Evolutionary conservation across 2,329 filamentous ascomycete species (phyloP).

Genomic region (Juglanconis juglandina): DNA sequence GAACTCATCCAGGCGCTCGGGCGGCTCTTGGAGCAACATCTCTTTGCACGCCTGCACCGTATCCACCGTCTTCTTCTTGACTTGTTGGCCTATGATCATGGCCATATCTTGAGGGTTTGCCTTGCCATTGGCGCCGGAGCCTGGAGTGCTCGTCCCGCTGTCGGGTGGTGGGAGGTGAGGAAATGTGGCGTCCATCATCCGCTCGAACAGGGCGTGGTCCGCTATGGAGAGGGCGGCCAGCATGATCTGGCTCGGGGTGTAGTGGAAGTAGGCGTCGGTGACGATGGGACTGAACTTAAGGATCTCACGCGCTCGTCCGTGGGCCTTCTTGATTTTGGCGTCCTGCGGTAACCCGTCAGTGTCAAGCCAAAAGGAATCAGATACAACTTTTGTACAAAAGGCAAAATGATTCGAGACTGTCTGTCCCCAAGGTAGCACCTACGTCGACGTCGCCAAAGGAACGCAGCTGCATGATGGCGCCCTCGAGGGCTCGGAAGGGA

Average conservation of each 20-base stretch:
- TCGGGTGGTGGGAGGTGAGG: slow-evolving; percentile 20
- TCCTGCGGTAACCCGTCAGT: slow-evolving; percentile 22
- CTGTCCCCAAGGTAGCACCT: slow-evolving; percentile 13
- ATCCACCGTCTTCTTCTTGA: slow-evolving; percentile 14
- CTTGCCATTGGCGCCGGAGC: slow-evolving; percentile 8
- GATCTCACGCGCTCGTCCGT: slow-evolving; percentile 68
- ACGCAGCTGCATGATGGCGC: slow-evolving; percentile 77
- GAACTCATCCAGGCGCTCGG: slow-evolving; percentile 51
- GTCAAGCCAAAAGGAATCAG: too few relatives aligned
- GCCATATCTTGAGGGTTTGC: slow-evolving; percentile 24
- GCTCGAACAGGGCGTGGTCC: slow-evolving; percentile 60
- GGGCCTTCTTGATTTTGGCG: slow-evolving; percentile 55
- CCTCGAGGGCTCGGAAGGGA: slow-evolving; percentile 83
- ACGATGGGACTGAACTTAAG: slow-evolving; percentile 78
- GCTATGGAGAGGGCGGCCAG: slow-evolving; percentile 74
- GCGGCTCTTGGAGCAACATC: slow-evolving; percentile 55
- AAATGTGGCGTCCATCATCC: slow-evolving; percentile 42
- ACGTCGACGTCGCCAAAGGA: slow-evolving; percentile 62
- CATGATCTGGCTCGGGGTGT: slow-evolving; percentile 91
- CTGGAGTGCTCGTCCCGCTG: slow-evolving; percentile 22
- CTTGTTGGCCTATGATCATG: slow-evolving; percentile 37
- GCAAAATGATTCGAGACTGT: background rate
- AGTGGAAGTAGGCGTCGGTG: slow-evolving; percentile 96
- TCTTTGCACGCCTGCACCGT: slow-evolving; percentile 49
- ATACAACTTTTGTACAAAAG: background rate